These are phyloP conservation scores for Trichoderma asperellum DNA, from an alignment of 2,329 filamentous ascomycete species.

Conservation along the genomic window DNA sequence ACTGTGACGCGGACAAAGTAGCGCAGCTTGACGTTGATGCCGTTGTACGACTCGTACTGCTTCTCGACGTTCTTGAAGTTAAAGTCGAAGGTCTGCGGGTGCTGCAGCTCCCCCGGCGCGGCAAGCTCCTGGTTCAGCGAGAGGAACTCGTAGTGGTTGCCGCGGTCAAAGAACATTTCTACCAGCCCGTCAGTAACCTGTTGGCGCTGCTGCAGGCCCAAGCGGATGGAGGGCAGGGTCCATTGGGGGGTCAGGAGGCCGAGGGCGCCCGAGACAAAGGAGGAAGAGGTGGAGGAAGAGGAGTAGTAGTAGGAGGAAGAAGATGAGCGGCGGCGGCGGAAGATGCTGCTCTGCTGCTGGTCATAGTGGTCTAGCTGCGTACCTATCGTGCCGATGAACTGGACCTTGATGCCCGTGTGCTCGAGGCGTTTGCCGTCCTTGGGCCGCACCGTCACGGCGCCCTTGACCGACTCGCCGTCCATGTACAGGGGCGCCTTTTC, in stretches of 20 bases:
- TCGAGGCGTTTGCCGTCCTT: slow-evolving; percentile 98
- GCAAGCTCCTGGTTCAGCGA: slow-evolving; percentile 96
- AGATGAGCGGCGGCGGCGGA: slow-evolving; percentile 5
- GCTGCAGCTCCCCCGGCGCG: slow-evolving; percentile 94
- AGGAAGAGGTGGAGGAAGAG: slow-evolving; percentile 8
- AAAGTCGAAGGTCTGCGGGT: slow-evolving; percentile 98
- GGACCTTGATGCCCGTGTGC: slow-evolving; percentile 98
- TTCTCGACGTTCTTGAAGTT: slow-evolving; percentile 99
- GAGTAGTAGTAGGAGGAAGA: neutral
- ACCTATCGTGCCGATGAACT: slow-evolving; percentile 99
- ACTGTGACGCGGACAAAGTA: slow-evolving; percentile 99
- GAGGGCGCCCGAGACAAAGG: slow-evolving; percentile 13
- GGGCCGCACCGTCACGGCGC: slow-evolving; percentile 88
- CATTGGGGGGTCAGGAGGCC: slow-evolving; percentile 10
- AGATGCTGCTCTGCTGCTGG: slow-evolving; percentile 12
- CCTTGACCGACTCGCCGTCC: slow-evolving; percentile 98
- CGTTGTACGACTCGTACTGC: slow-evolving; percentile 99
- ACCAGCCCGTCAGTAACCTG: slow-evolving; percentile 30
- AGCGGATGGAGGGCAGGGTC: slow-evolving; percentile 27
- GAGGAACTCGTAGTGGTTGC: slow-evolving; percentile 99
- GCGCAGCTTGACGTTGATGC: slow-evolving; percentile 98
- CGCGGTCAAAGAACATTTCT: slow-evolving; percentile 99
- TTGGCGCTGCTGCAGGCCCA: slow-evolving; percentile 25
- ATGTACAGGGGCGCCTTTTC: slow-evolving; percentile 97
- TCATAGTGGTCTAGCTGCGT: slow-evolving; percentile 33